Evolutionary conservation across 257 asterid species (phyloP).

Genomic region (Forsythia viridissima): DNA sequence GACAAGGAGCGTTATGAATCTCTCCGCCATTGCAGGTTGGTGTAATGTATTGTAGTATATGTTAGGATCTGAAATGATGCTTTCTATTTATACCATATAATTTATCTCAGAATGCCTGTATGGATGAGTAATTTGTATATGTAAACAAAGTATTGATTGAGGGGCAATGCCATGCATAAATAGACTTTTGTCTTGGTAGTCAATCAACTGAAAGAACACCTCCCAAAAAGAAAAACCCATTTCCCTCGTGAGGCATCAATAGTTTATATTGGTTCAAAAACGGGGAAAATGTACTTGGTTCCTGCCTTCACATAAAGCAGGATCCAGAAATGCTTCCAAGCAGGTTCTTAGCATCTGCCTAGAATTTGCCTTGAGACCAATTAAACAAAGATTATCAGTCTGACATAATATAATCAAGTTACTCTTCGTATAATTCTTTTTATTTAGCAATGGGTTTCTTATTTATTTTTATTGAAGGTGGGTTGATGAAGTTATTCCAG

Average conservation of each 20-base stretch:
- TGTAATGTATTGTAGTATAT: neutral
- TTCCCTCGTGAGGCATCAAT: neutral
- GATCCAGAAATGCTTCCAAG: neutral
- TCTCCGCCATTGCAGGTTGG: slow-evolving; percentile 75
- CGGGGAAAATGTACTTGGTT: neutral
- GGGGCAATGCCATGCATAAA: neutral
- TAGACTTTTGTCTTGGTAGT: neutral
- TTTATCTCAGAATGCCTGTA: neutral
- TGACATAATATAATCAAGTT: neutral
- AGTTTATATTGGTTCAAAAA: neutral
- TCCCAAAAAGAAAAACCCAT: neutral
- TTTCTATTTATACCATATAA: neutral
- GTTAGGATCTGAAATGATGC: neutral
- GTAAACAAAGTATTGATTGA: neutral
- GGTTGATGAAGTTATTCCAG: slow-evolving; percentile 92
- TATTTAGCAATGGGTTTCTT: neutral
- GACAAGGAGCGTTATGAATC: slow-evolving; percentile 75
- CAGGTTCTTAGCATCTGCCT: neutral
- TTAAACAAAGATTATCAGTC: neutral
- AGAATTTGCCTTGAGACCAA: neutral
- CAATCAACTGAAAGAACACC: neutral
- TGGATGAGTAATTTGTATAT: neutral
- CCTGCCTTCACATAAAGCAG: neutral
- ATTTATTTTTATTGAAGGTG: slow-evolving; percentile 45
- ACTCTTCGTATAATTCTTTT: neutral